These are phyloP conservation scores for Botryotinia convoluta DNA, from an alignment of 2,329 filamentous ascomycete genomes.

Conservation along the genomic window DNA sequence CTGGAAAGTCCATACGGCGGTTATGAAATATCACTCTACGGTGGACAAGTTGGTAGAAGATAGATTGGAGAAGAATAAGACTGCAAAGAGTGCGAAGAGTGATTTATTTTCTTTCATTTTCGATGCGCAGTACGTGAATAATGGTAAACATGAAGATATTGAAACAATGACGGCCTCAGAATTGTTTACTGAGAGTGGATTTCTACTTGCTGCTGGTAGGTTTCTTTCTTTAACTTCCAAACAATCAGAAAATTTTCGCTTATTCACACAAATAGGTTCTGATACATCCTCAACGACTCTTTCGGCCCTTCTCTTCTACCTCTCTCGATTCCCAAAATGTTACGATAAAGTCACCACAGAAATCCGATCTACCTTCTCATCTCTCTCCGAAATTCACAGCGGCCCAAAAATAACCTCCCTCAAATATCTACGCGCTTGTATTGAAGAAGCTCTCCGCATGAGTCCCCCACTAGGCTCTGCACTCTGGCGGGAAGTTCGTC, in stretches of 20 bases:
- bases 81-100: neutral
- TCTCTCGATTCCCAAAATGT: neutral
- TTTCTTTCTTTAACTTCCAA: too few species aligned
- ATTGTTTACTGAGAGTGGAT: neutral
- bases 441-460: neutral
- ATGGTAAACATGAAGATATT: neutral
- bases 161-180: neutral
- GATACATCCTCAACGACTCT: neutral
- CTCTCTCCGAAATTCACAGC: neutral
- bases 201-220: neutral
- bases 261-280: neutral
- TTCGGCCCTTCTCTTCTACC: neutral
- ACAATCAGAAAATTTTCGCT: too few species aligned
- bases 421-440: neutral
- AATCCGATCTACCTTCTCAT: neutral
- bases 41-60: neutral
- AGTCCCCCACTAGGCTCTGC: neutral
- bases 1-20: neutral
- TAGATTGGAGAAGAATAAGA: neutral
- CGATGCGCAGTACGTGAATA: neutral
- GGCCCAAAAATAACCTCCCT: neutral
- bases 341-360: neutral
- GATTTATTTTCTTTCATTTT: neutral
- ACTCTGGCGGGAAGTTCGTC: neutral
- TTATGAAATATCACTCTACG: neutral